A percentile compares a stretch with the other conserved stretches of the same genome.
Evolutionary conservation across 352 stramenopile species (phyloP).

Genomic region (Pythium aquatile): DNA sequence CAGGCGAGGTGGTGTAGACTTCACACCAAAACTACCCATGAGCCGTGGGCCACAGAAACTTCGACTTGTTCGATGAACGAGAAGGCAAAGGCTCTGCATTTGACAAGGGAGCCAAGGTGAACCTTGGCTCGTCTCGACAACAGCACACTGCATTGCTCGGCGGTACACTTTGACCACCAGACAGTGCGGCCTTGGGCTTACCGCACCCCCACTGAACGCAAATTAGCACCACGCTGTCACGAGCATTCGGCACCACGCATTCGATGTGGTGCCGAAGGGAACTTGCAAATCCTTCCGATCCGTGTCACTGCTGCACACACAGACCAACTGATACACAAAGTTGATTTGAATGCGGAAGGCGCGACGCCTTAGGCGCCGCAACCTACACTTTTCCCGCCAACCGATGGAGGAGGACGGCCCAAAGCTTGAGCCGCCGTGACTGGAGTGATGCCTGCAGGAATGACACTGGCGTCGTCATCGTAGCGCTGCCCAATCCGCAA

Average conservation of each 20-base stretch:
- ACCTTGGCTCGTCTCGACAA: neutral
- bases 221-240: neutral
- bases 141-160: neutral
- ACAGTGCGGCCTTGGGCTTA: neutral
- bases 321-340: no score
- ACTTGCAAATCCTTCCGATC: neutral
- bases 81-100: no score
- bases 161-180: neutral
- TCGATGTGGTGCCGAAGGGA: neutral
- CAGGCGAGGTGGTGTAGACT: no score
- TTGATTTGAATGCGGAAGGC: no score
- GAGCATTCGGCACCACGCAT: neutral
- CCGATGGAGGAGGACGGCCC: neutral
- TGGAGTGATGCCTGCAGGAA: neutral
- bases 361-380: neutral
- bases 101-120: neutral
- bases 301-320: no score
- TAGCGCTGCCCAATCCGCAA: neutral
- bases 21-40: no score
- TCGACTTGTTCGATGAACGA: no score
- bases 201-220: neutral
- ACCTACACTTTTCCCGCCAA: neutral
- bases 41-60: no score
- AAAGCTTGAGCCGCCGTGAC: neutral
- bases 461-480: neutral